Evolutionary conservation across 352 stramenopile species (phyloP).

Genomic region (Globisporangium carolinianum): DNA sequence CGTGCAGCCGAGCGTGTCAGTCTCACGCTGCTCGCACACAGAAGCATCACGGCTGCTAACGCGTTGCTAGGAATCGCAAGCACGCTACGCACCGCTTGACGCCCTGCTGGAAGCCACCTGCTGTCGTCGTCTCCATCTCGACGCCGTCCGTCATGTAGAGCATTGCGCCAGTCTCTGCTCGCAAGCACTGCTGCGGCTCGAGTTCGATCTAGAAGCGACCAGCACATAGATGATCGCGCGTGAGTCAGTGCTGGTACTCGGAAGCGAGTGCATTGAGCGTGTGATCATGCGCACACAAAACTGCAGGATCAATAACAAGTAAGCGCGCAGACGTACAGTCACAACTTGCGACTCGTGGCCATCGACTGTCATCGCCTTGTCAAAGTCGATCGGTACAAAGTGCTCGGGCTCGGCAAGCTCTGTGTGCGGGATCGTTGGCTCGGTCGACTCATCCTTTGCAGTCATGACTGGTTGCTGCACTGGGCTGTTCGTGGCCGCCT

Average conservation of each 20-base stretch:
- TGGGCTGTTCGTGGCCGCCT: neutral
- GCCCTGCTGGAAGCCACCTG: constrained; percentile 84
- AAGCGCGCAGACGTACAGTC: constrained; percentile 27
- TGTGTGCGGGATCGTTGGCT: constrained; percentile 14
- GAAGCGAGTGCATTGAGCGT: no score
- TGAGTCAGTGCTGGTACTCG: no score
- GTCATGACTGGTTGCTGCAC: neutral
- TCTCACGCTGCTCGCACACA: neutral
- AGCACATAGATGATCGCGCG: no score
- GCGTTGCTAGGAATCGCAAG: neutral
- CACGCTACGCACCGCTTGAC: constrained; percentile 62
- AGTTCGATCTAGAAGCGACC: constrained; percentile 56
- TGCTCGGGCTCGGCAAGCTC: constrained; percentile 46
- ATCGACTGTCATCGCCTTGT: constrained; percentile 67
- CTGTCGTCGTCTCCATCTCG: constrained; percentile 87
- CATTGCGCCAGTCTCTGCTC: constrained; percentile 91
- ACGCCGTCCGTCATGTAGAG: constrained; percentile 95
- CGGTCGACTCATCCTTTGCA: constrained; percentile 5
- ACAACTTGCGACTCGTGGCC: constrained; percentile 85
- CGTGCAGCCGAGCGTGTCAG: neutral
- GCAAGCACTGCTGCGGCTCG: constrained; percentile 86
- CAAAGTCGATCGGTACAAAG: constrained; percentile 79
- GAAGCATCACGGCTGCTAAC: neutral
- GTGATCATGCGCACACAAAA: neutral
- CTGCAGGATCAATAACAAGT: neutral